phyloP scores from a whole-genome alignment of 345 rosid genomes.

The Populus euphratica region DNA sequence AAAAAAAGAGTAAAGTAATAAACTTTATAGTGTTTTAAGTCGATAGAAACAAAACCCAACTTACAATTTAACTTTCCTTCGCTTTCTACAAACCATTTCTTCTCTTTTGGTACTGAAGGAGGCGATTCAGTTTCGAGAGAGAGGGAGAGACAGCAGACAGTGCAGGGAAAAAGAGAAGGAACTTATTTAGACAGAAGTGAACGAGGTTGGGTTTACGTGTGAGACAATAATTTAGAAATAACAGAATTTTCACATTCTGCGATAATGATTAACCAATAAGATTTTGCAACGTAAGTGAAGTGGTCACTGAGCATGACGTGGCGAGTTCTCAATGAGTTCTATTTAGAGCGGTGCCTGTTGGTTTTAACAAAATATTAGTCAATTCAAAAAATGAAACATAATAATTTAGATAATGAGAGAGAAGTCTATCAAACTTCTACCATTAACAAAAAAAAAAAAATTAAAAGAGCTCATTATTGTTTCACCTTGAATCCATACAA shows the following conservation, averaged over 20 bases:
- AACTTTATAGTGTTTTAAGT: not conserved
- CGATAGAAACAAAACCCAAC: conserved; percentile 10
- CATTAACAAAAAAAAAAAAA: no score
- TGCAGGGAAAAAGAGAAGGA: not conserved
- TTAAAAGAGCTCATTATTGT: no score
- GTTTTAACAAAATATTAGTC: no score
- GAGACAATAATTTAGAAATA: not conserved
- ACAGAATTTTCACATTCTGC: not conserved
- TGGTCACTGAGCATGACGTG: not conserved
- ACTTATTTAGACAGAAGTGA: not conserved
- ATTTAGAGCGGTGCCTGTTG: no score
- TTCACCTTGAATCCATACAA: no score
- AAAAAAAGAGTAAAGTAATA: not conserved
- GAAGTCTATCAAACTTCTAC: no score
- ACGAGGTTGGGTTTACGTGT: not conserved
- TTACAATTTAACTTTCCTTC: conserved; percentile 43
- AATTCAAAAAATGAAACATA: no score
- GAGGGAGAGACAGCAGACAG: not conserved
- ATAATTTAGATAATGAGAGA: no score
- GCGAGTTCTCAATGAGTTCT: not conserved
- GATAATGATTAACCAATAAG: not conserved
- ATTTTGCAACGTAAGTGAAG: not conserved
- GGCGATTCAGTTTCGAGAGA: not conserved
- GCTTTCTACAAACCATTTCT: conserved; percentile 40
- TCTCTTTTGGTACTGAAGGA: not conserved